These are phyloP conservation scores for Phaeophleospora eucalypticola DNA, from an alignment of 2,329 filamentous ascomycete genomes.

Conservation along the genomic window DNA sequence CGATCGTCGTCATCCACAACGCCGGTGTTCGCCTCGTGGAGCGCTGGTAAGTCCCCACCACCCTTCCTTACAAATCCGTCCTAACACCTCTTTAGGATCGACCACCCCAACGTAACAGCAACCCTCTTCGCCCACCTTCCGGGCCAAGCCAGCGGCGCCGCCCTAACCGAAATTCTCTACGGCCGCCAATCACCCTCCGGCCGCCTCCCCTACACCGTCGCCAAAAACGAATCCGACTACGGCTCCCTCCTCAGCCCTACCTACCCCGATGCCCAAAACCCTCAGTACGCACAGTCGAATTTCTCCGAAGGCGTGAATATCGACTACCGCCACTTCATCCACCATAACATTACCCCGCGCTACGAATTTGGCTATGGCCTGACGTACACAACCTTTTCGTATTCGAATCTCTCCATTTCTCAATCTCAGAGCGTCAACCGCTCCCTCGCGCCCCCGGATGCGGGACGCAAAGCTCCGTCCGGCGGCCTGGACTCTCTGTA, in stretches of 20 bases:
- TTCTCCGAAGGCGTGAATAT: conserved; percentile 41
- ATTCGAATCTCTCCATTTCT: conserved; percentile 25
- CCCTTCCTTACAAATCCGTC: too few species aligned
- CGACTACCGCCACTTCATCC: conserved; percentile 43
- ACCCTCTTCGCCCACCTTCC: conserved; percentile 19
- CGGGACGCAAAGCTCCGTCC: conserved; percentile 7
- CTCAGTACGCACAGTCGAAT: conserved; percentile 23
- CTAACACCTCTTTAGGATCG: conserved; percentile 9
- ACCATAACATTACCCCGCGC: conserved; percentile 37
- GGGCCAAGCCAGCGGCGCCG: conserved; percentile 22
- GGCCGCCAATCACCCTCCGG: conserved; percentile 28
- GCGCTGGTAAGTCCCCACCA: conserved; percentile 18
- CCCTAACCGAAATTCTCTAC: conserved; percentile 22
- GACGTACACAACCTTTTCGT: conserved; percentile 43
- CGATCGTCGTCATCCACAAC: conserved; percentile 32
- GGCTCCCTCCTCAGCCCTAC: conserved; percentile 21
- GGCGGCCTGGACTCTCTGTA: conserved; percentile 50
- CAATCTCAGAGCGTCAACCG: conserved; percentile 1
- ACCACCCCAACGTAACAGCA: conserved; percentile 25
- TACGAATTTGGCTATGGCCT: conserved; percentile 45
- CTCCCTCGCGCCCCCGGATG: conserved; percentile 16
- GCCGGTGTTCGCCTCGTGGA: conserved; percentile 29
- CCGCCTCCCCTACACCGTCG: conserved; percentile 31
- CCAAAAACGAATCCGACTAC: conserved; percentile 28
- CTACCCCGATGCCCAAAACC: conserved; percentile 13